phyloP scores from a whole-genome alignment of 108 stramenopile genomes.

The Bacterosira constricta region DNA sequence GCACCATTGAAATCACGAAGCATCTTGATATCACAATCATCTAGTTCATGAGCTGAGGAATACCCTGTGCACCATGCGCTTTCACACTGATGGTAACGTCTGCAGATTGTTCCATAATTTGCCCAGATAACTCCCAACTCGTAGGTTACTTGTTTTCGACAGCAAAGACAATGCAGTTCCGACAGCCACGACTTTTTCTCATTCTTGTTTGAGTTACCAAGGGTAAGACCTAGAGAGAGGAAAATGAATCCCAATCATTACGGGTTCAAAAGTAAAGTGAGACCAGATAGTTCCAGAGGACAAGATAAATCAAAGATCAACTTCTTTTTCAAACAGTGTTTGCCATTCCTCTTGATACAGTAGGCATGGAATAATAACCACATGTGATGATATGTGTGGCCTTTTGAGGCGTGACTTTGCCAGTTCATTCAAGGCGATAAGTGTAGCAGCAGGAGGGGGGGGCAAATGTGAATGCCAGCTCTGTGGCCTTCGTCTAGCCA shows the following conservation, averaged over 20 bases:
- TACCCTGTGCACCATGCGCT: slow-evolving; percentile 11
- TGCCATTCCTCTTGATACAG: slow-evolving; percentile 11
- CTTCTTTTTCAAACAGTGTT: too few relatives aligned
- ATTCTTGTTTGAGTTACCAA: too few relatives aligned
- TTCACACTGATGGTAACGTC: too few relatives aligned
- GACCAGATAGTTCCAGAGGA: too few relatives aligned
- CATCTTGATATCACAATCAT: neutral
- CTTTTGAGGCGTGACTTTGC: neutral
- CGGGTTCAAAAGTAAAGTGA: too few relatives aligned
- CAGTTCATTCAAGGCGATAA: neutral
- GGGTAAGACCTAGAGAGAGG: too few relatives aligned
- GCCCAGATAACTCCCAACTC: too few relatives aligned
- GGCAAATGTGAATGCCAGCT: slow-evolving; percentile 5
- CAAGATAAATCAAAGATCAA: too few relatives aligned
- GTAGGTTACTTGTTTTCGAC: neutral
- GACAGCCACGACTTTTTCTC: neutral
- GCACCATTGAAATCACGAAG: too few relatives aligned
- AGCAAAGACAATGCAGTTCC: neutral
- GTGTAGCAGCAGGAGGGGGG: slow-evolving; percentile 1
- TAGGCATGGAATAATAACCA: neutral
- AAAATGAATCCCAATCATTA: too few relatives aligned
- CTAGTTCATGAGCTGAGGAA: neutral
- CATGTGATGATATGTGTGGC: neutral
- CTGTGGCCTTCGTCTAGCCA: neutral
- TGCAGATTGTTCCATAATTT: neutral